Base-by-base conservation (phyloP, 805 yeast species). In the Candida ortonii region DNA sequence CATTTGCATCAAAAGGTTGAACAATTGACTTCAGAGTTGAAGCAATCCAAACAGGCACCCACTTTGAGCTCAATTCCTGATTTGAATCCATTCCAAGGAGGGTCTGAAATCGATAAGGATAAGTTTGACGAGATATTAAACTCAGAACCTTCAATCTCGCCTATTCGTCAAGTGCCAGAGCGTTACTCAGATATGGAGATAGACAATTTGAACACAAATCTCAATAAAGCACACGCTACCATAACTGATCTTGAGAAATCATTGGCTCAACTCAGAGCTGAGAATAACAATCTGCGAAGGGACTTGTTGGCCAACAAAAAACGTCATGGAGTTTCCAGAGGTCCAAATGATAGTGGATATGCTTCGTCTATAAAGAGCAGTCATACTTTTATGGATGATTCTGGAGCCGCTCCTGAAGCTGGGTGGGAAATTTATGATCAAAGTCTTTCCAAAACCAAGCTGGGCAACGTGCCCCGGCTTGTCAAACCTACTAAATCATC, bases 171-270 rank as follows among this genome's bases (percentile, higher is more conserved):
- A 14, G 41, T 56, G 1, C 68, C 72, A 26, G 61, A 67, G 1
- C 61, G 64, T 19, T 67, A 70, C 38, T 57, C 67, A 2, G 70
- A 65, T 9, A 59, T 83, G 26, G 86, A 83, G 50, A 62, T 73
- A 3, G 89, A 84, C 49, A 79, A 88, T 1, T 59, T 83, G 44
- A 68, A 71, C 43, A 70, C 82, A 0, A 79, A 84, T 16, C 65
- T 85, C 46, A 66, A 68, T 12, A 84, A 73, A 57, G 82, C 89
- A 4, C 76, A 80, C 47, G 67, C 70, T 41, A 71, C 78, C 2
- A 77, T 84, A 30, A 61, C 76, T n/a, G 78, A 71, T 47, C 65
- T 83, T 42, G 71, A 83, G 53, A 61, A 67, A 14, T 64, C 70
- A 2, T 49, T 76, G 7, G 52, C 72, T 39, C 76, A 73, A 51